A percentile compares a stretch with the other conserved stretches of the same genome.
Evolutionary conservation across 345 rosid species (phyloP).

Genomic region (Gossypium stocksii): DNA sequence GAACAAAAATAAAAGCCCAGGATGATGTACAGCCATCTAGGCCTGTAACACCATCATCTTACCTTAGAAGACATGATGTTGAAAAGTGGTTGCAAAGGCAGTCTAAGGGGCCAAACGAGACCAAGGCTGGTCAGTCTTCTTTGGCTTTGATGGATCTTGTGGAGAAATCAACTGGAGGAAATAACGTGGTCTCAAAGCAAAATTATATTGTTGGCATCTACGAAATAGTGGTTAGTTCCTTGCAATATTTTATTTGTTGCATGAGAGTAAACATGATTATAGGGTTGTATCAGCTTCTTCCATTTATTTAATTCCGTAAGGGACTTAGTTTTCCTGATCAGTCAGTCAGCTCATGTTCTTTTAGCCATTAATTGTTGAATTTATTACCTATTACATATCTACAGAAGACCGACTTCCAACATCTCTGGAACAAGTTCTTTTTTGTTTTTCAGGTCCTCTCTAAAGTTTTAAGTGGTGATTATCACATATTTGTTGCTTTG

Average conservation of each 20-base stretch:
- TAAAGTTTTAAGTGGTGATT: conserved; percentile 30
- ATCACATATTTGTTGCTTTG: conserved; percentile 43
- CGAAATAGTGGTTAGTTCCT: conserved; percentile 47
- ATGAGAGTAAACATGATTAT: conserved; percentile 2
- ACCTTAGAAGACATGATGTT: conserved; percentile 35
- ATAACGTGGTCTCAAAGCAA: conserved; percentile 38
- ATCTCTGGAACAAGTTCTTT: background rate
- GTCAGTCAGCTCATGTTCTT: background rate
- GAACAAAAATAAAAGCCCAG: conserved; percentile 19
- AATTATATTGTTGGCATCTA: conserved; percentile 32
- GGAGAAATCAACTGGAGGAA: conserved; percentile 39
- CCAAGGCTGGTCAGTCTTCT: conserved; percentile 22
- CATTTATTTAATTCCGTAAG: background rate
- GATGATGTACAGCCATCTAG: conserved; percentile 19
- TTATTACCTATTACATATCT: background rate
- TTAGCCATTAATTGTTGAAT: background rate
- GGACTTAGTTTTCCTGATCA: background rate
- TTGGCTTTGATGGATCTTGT: conserved; percentile 40
- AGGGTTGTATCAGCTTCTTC: background rate
- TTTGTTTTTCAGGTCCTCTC: conserved; percentile 36
- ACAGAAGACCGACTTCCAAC: background rate
- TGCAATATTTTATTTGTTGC: conserved; percentile 8
- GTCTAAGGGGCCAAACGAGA: conserved; percentile 25
- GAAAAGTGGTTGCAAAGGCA: conserved; percentile 49
- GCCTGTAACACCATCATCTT: conserved; percentile 22